Evolutionary conservation across 768 basidiomycete species (phyloP).

Genomic region (Roridomyces roridus): DNA sequence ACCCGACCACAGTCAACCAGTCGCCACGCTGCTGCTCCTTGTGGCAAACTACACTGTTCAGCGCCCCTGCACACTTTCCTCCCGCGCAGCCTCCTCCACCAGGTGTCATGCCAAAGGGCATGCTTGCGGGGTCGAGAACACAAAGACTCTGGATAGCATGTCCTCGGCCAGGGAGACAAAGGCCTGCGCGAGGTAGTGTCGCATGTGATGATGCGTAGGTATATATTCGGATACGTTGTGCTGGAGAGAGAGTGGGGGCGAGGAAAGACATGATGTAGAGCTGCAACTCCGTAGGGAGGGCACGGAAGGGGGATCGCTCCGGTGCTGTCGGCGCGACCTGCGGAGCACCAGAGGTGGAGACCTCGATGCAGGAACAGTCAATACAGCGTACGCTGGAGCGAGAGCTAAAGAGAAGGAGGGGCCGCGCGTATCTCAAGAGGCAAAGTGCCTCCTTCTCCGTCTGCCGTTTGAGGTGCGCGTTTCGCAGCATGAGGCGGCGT

Average conservation of each 20-base stretch:
- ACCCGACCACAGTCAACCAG: conserved; percentile 56
- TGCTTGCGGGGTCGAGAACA: conserved; percentile 42
- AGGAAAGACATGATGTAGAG: conserved; percentile 63
- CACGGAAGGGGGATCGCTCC: conserved; percentile 39
- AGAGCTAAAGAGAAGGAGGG: conserved; percentile 46
- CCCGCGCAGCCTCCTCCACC: conserved; percentile 33
- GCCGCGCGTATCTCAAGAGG: conserved; percentile 57
- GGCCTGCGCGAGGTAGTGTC: conserved; percentile 49
- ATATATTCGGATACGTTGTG: conserved; percentile 60
- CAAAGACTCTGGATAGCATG: conserved; percentile 22
- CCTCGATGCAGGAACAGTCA: conserved; percentile 12
- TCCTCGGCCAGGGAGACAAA: conserved; percentile 22
- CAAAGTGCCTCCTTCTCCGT: conserved; percentile 53
- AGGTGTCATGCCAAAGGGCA: conserved; percentile 29
- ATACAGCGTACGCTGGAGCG: not conserved
- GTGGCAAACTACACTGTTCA: conserved; percentile 44
- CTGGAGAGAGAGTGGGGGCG: conserved; percentile 60
- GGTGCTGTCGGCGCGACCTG: conserved; percentile 4
- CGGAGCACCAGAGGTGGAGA: not conserved
- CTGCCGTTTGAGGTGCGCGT: conserved; percentile 43
- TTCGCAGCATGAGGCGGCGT: conserved; percentile 45
- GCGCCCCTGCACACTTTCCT: conserved; percentile 47
- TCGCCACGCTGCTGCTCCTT: conserved; percentile 48
- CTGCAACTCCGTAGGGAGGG: conserved; percentile 63
- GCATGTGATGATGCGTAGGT: conserved; percentile 51